Base-by-base conservation (phyloP, 106 monocot species). In the Xerophyta viscosa region DNA sequence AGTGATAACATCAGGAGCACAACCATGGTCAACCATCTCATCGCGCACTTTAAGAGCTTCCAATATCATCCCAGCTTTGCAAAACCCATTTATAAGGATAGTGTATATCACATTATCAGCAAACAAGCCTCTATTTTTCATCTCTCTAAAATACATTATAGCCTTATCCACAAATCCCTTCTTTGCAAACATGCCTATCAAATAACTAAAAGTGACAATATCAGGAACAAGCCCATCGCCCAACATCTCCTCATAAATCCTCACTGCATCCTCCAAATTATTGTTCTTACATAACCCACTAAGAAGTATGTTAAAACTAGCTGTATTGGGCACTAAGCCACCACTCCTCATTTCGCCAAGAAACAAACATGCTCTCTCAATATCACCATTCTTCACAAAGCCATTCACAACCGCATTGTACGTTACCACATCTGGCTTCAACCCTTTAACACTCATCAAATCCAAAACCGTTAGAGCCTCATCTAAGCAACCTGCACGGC, bases 91-190 rank as follows among this genome's bases (percentile, higher is more conserved):
- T 45, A 98, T 90, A 49, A 98, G 73, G 79, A 86, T 98, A 12
- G 89, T 98, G 61, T 89, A 98, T 54, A 86, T 69, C 18, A 98
- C 86, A 66, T 58, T 66, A 69, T 98, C 96, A 3, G 82, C 85
- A 54, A 69, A 36, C 60, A 98, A 57, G 48, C 68, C 66, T 20
- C 66, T 2, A 18, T 22, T 53, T 48, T 75, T 77, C 96, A 90
- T 90, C 9, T 82, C 73, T 58, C 46, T 69, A 46, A 90, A 71
- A 66, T 79, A 77, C 23, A 17, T 19, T 21, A 77, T 17, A 24
- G 82, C 78, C 43, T 17, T 42, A 26, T 64, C 42, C 62, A 82
- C 60, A 46, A 79, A 76, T 31, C 77, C 79, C 52, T 53, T 85
- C 76, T 70, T 82, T 4, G 70, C 33, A 68, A 82, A 77, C 57